Conservation (phyloP, 345 rosid genomes). For the rapeseed (Brassica napus) region DNA sequence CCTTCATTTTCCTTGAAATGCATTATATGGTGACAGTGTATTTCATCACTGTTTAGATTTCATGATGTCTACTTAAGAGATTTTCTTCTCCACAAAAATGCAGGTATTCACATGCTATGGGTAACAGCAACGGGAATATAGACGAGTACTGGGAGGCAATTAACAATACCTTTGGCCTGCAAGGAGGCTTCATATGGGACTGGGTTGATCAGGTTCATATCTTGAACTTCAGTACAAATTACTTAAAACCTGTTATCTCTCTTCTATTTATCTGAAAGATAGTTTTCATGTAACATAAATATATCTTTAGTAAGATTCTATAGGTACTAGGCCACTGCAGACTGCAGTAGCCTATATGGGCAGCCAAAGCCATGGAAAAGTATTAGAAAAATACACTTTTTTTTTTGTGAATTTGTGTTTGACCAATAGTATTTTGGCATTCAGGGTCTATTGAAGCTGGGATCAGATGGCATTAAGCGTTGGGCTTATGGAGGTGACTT, state of each 20-base stretch:
- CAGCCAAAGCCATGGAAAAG: conserved; percentile 12
- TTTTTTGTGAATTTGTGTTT: background rate
- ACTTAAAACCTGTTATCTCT: conserved; percentile 5
- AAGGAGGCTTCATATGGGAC: conserved; percentile 99
- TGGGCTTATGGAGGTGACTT: conserved; percentile 99
- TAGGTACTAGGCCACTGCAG: conserved; percentile 13
- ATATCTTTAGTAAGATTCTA: conserved; percentile 12
- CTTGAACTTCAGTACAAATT: conserved; percentile 8
- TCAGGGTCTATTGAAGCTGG: conserved; percentile 75
- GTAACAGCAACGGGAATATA: conserved; percentile 91
- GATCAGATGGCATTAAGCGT: conserved; percentile 61
- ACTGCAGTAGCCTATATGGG: conserved; percentile 17
- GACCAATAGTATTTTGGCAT: conserved; percentile 20
- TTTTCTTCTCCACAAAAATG: conserved; percentile 29
- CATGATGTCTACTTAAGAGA: background rate
- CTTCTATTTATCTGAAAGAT: background rate
- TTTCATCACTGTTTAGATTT: background rate
- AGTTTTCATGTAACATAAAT: conserved; percentile 6
- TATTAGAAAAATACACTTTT: background rate
- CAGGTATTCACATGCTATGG: conserved; percentile 99
- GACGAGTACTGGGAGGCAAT: conserved; percentile 93
- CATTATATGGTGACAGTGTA: background rate
- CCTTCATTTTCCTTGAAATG: conserved; percentile 16
- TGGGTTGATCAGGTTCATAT: conserved; percentile 92
- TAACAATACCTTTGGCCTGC: conserved; percentile 90